These are phyloP conservation scores for Flammula alnicola DNA, from an alignment of 1,284 basidiomycete genomes.

Conservation along the genomic window DNA sequence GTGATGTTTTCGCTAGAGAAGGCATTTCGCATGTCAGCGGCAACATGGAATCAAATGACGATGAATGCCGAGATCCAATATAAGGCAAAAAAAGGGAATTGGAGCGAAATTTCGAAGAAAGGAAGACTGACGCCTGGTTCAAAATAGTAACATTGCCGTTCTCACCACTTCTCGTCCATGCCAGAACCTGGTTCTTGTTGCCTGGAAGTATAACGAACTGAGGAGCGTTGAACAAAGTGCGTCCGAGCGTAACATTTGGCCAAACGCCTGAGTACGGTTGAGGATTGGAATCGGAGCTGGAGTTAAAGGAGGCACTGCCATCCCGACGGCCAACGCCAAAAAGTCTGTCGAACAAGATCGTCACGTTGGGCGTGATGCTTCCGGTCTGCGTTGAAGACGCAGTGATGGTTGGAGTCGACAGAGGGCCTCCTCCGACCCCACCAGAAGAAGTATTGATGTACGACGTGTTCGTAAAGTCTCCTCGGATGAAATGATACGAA, in stretches of 20 bases:
- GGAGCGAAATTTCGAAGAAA: not conserved
- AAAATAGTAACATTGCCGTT: constrained; percentile 54
- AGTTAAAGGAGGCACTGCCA: constrained; percentile 1
- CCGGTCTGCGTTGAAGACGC: not conserved
- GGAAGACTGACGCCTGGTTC: constrained; percentile 53
- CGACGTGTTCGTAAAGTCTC: constrained; percentile 26
- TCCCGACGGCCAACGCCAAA: constrained; percentile 10
- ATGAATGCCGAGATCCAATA: no score
- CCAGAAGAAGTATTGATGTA: constrained; percentile 17
- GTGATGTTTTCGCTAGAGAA: constrained; percentile 45
- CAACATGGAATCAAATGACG: no score
- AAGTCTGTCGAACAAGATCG: not conserved
- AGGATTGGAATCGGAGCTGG: constrained; percentile 2
- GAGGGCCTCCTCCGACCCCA: constrained; percentile 20
- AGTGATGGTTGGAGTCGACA: constrained; percentile 15
- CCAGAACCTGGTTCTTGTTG: constrained; percentile 63
- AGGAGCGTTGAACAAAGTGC: constrained; percentile 60
- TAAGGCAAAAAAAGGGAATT: not conserved
- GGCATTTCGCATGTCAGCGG: no score
- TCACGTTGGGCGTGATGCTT: not conserved
- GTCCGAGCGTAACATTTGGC: constrained; percentile 65
- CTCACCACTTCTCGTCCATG: constrained; percentile 50
- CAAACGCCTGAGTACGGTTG: constrained; percentile 40
- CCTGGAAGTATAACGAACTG: constrained; percentile 57
- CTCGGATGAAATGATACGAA: constrained; percentile 31